Evolutionary conservation across 208 protist species (phyloP).

Genomic region (Trypanosoma congolense): DNA sequence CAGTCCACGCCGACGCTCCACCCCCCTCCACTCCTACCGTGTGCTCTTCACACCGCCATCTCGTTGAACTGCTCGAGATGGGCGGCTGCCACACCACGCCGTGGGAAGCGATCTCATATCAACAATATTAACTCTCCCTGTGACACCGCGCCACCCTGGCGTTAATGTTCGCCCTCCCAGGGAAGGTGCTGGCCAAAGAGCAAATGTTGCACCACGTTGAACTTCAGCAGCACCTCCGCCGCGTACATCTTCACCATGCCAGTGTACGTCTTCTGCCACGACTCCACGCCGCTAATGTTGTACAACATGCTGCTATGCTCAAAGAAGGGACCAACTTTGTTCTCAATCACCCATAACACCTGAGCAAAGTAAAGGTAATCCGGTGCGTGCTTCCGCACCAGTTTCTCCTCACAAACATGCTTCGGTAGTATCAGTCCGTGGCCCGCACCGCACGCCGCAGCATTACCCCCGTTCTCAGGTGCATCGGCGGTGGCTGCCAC

Average conservation of each 20-base stretch:
- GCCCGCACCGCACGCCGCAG: slow-evolving; percentile 9
- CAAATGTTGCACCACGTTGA: slow-evolving; percentile 95
- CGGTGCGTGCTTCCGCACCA: slow-evolving; percentile 31
- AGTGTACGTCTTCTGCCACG: slow-evolving; percentile 85
- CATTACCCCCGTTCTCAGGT: neutral
- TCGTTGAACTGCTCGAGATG: no score
- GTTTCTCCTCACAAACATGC: slow-evolving; percentile 44
- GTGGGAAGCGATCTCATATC: no score
- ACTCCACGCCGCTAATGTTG: slow-evolving; percentile 83
- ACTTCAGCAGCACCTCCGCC: slow-evolving; percentile 92
- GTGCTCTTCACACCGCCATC: no score
- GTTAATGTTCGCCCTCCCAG: slow-evolving; percentile 26
- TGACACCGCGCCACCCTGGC: neutral
- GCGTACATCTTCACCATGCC: slow-evolving; percentile 95
- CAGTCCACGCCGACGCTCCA: no score
- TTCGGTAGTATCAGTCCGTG: slow-evolving; percentile 81
- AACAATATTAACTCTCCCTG: neutral
- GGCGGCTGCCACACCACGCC: no score
- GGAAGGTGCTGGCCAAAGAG: slow-evolving; percentile 87
- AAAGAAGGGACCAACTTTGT: slow-evolving; percentile 88
- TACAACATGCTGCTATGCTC: slow-evolving; percentile 93
- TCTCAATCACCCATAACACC: slow-evolving; percentile 73
- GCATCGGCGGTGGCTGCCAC: slow-evolving; percentile 6
- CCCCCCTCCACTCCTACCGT: no score
- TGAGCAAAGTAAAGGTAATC: slow-evolving; percentile 70